Percentiles rank a stretch among this genome's conserved stretches.
Evolutionary conservation across 441 rosid species (phyloP).

Genomic region (Gossypium gossypioides): DNA sequence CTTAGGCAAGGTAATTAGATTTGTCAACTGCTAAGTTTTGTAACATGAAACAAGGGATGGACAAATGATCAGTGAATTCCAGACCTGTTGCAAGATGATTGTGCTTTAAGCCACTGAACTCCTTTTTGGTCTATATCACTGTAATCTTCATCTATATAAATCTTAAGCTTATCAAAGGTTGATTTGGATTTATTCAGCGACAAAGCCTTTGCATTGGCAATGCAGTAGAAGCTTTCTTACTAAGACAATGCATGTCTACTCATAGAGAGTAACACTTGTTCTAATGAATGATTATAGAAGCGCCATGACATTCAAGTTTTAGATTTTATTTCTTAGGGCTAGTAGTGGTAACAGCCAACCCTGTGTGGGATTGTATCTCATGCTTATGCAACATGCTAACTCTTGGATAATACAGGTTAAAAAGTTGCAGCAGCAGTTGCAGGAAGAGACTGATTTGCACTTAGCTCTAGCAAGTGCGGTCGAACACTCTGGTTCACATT

Average conservation of each 20-base stretch:
- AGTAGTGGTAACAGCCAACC: not conserved
- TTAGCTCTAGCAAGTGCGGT: constrained; percentile 57
- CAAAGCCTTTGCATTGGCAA: not conserved
- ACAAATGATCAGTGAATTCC: too few relatives aligned
- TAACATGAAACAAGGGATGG: too few relatives aligned
- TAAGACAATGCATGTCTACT: not conserved
- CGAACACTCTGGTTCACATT: constrained; percentile 45
- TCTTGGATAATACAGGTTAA: constrained; percentile 43
- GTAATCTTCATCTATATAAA: not conserved
- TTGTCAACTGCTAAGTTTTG: not conserved
- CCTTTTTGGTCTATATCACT: not conserved
- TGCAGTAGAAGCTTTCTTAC: not conserved
- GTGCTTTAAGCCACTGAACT: not conserved
- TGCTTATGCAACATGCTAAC: constrained; percentile 2
- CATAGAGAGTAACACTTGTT: not conserved
- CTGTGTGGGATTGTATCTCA: not conserved
- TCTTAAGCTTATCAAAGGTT: constrained; percentile 2
- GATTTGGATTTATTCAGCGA: not conserved
- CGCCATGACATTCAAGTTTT: not conserved
- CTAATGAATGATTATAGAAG: not conserved
- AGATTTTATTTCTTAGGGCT: not conserved
- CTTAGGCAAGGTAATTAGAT: not conserved
- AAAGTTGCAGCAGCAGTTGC: constrained; percentile 58
- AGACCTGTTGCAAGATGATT: not conserved
- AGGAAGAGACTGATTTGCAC: constrained; percentile 63